Base-by-base conservation (phyloP, 2,329 filamentous ascomycete species). In the Pseudogymnoascus sp. region DNA sequence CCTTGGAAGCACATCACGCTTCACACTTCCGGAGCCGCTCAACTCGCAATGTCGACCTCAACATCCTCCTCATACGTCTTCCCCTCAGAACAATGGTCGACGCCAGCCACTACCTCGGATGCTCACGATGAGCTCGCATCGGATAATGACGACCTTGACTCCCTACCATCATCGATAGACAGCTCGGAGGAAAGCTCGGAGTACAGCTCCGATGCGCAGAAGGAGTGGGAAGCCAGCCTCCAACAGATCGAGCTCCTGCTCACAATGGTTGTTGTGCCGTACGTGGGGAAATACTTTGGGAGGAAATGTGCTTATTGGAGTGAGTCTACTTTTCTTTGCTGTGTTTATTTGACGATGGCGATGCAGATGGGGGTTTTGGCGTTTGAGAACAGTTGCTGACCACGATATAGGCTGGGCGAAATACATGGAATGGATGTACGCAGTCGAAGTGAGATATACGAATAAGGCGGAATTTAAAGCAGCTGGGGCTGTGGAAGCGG, bases 231-330 rank as follows among this genome's bases (percentile, higher is more conserved):
- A 71, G 90, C 93, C 71, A 96, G 90, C 71, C 79, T 99, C 67
- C 91, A 97, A 76, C 95, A 99, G 78, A 78, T 99, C 65, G 92
- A 99, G 78, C 81, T 97, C 68, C 81, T 99, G 68, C 77, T 97
- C 73, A 96, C 90, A 19, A 96, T 99, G 91, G 89, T 97, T 59
- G 76, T 97, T 69, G 88, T 99, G 61, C 95, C 95, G 2, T 97
- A 96, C 75, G 80, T 91, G 69, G 95, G 95, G 64, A 99, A 97
- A 77, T 97, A 92, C 77, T 86, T 97, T 75, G 95, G 95, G 53
- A 84, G 95, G 74, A 96, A 91, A 76, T 96, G 93, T 79, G 93
- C 93, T 65, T 97, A 96, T 74, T 97, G 92, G 91, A 91, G 93
- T 97, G 82, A 74, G 88, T 81, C 24, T 64, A 24, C 16, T 6